Evolutionary conservation across 192 early-diverging fungal species (phyloP), one percentile per base, ranked within the genome.

Genomic region (Endogone sp.): DNA sequence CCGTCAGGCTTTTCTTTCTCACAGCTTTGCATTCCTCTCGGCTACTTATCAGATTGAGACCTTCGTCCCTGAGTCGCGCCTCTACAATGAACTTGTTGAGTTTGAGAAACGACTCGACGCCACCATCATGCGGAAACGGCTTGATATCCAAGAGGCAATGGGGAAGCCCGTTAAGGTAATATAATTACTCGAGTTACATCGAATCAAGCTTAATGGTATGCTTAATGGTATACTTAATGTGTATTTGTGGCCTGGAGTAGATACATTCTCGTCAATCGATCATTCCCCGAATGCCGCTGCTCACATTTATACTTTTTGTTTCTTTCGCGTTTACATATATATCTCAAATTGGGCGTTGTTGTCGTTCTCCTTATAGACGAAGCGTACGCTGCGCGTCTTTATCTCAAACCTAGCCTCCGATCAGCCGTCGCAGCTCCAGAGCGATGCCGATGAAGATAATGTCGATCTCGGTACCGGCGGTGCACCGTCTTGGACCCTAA

Each of bases 61-160:
- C 2, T 90, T 91, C 79, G 91, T 99, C 29, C 95, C 95, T 10
- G 97, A 99, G 77, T 94, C 97, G 28, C 88, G 84, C 32, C 79
- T 97, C 28, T 97, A 95, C 73, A 88, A 84, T 27, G 88, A 95
- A 66, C 82, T 99, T 24, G 85, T 89, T 71, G 89, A 95, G 20
- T 89, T 93, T 74, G 97, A 99, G 82, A 90, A 87, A 66, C 84
- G 83, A 67, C 81, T 99, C 56, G 95, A 99, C 78, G 85, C 90
- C 2, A 93, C 91, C 28, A 94, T 99, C 61, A 89, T 92, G 75
- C 82, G 94, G 66, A 99, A 99, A 76, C 87, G 90, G 29, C 75
- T 96, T 56, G 95, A 97, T 64, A 84, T 97, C 61, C 91, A 91
- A 74, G 95, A 96, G 68, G 88, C 92, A 20, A 72, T 93, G 61